Base-by-base conservation (phyloP, 352 stramenopile species). In the Globisporangium canariense region DNA sequence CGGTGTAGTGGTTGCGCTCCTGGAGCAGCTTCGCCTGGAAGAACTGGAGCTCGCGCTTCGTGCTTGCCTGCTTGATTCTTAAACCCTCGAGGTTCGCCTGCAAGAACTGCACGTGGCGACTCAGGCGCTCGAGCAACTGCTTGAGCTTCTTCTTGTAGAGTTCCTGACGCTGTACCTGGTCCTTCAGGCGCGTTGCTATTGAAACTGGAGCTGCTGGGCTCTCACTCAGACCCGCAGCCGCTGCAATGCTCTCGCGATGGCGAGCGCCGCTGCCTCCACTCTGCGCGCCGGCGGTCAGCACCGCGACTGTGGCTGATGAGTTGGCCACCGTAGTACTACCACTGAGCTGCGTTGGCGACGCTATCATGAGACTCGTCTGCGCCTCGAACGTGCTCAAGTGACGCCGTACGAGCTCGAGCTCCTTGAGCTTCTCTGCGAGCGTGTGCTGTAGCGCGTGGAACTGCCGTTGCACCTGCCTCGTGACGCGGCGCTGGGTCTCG, bases 141-240 rank as follows among this genome's bases (percentile, higher is more conserved):
- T 65, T 64, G 13, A 90, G 60, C 36, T 74, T 74, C 68, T 86
- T 85, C 58, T 83, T 84, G 76, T 89, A 90, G 18, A 69, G 62
- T 6, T 83, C 77, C 40, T 79, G 71, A 20, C 70, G 77, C 2
- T 65, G 70, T 22, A 82, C 73, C 45, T 90, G 65, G 16, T 83
- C 61, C 64, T 81, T 73, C 34, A 89, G 65, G 32, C 47, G 54
- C 1, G 58, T 54, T 54, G 20, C 11, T 36, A 20, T 52, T 57
- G 51, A 36, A 11, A 18, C 10, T 32, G 16, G 58, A 18, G 51
- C 11, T 53, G 10, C n/a, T 13, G 9, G 32, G 3, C 18, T 74
- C 25, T 54, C 55, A 3, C 40, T 30, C 16, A 56, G 25, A 14
- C 30, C 30, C 32, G 16, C 36, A 16, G 30, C 47, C 49, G 65